Base-by-base conservation (phyloP, 2,329 filamentous ascomycete genomes). In the Cladosporium austrohemisphaericum region DNA sequence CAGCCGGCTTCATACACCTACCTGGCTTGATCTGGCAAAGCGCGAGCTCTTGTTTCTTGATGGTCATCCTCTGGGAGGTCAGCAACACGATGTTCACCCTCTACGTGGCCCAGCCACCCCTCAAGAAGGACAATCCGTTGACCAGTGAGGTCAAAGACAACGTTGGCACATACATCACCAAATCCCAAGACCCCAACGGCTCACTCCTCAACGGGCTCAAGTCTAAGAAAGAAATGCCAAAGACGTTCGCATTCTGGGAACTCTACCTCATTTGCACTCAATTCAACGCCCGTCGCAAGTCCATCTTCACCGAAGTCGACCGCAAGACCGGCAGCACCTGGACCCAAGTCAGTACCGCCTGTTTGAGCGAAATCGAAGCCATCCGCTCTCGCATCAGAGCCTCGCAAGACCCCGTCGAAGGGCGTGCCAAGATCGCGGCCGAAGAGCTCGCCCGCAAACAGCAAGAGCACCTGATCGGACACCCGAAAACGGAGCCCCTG, bases 221-320 rank as follows among this genome's bases (percentile, higher is more conserved):
- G 65, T 85, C 85, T 56, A 93, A 90, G 70, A 93, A 92, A 66
- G 76, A 88, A 7, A 76, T 87, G 8, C 82, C 88, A 52, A 84
- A 87, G 78, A 79, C 82, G 1, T 95, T 94, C 66, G 91, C 92
- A 13, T 86, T 95, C 68, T 95, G 91, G 91, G 92, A 97, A 64
- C 74, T 96, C 22, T 81, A 83, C 23, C 77, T 88, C 49, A 95
- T 96, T 58, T 84, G 87, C 29, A 79, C 85, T 50, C 78, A 81
- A 47, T 91, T 86, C 55, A 77, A 84, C 13, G 77, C 81, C n/a
- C 83, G 90, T 26, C 81, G 92, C 45, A 87, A 85, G 66, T 80
- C 82, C 16, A 88, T 97, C 49, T 96, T 88, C 68, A 81, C 84
- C 51, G 92, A 97, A 58, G 87, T 95, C 53, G 88, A 95, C 58